phyloP scores from a whole-genome alignment of 176 grass and related monocot genomes.

The Oryza punctata region DNA sequence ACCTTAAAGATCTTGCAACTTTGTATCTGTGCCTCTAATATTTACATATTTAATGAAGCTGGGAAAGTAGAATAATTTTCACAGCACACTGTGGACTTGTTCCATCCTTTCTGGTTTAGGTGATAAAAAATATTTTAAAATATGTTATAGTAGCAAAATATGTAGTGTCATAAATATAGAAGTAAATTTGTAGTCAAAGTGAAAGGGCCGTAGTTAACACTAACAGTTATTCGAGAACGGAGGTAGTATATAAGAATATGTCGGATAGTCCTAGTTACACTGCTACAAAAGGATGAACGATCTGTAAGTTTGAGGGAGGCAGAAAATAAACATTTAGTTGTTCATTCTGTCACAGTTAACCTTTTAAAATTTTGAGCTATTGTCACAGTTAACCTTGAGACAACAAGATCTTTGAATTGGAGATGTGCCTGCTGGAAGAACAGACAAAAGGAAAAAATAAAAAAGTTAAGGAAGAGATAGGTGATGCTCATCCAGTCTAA shows the following conservation, averaged over 20 bases:
- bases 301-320: not conserved
- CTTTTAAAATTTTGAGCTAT: too few relatives aligned
- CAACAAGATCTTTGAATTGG: not conserved
- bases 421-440: not conserved
- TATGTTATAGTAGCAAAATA: too few relatives aligned
- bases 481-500: constrained; percentile 25
- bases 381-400: not conserved
- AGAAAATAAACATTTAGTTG: not conserved
- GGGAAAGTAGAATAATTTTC: too few relatives aligned
- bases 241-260: too few relatives aligned
- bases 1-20: not conserved
- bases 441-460: not conserved
- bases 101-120: not conserved
- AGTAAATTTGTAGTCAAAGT: too few relatives aligned
- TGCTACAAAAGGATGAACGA: not conserved
- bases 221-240: too few relatives aligned
- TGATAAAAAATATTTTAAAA: not conserved
- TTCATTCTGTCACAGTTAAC: too few relatives aligned
- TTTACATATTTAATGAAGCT: not conserved
- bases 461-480: not conserved
- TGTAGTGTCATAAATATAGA: too few relatives aligned
- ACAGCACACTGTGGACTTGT: too few relatives aligned
- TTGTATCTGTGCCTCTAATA: not conserved
- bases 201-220: too few relatives aligned
- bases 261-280: too few relatives aligned